Percentiles rank a stretch among this genome's conserved stretches.
phyloP scores from a whole-genome alignment of 305 asterid genomes.

The Fraxinus baroniana region DNA sequence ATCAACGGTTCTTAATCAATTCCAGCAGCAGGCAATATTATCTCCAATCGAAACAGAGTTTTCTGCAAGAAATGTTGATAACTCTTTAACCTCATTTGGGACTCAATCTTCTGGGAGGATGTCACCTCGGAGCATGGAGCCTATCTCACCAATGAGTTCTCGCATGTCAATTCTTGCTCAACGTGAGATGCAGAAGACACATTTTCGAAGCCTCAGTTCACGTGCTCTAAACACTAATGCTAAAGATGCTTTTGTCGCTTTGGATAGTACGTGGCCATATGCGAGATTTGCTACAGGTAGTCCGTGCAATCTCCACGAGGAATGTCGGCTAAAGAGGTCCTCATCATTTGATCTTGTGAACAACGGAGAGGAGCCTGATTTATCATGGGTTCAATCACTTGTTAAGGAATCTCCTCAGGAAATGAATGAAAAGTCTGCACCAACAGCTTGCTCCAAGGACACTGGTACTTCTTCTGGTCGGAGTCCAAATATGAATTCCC shows the following conservation, averaged over 20 bases:
- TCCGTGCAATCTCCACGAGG: slow-evolving; percentile 28
- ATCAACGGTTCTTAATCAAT: slow-evolving; percentile 58
- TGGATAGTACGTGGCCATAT: slow-evolving; percentile 48
- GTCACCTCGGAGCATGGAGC: slow-evolving; percentile 69
- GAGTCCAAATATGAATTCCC: slow-evolving; percentile 28
- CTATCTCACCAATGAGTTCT: slow-evolving; percentile 71
- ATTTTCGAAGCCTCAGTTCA: slow-evolving; percentile 69
- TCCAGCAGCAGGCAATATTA: slow-evolving; percentile 69
- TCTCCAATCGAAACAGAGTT: slow-evolving; percentile 63
- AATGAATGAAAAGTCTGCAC: slow-evolving; percentile 40
- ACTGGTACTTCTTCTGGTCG: slow-evolving; percentile 36
- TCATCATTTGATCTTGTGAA: slow-evolving; percentile 60
- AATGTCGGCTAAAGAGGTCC: slow-evolving; percentile 50
- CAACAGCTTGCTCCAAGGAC: slow-evolving; percentile 33
- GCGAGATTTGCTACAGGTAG: slow-evolving; percentile 58
- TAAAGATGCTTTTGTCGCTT: slow-evolving; percentile 43
- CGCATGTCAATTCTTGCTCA: slow-evolving; percentile 58
- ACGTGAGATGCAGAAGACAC: slow-evolving; percentile 58
- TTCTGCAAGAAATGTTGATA: slow-evolving; percentile 56
- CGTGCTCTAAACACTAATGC: slow-evolving; percentile 58
- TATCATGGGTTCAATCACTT: slow-evolving; percentile 86
- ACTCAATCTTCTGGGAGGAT: slow-evolving; percentile 63
- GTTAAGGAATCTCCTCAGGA: slow-evolving; percentile 78
- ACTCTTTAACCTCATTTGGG: slow-evolving; percentile 51
- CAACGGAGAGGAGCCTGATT: slow-evolving; percentile 73